Percentiles rank a stretch among this genome's conserved stretches.
Evolutionary conservation across 176 grass and related monocot genomes (phyloP).

Genomic region (barley (Hordeum vulgare)): MorexV3_pseudomolecules_assembly NC_058524.1:99673768-99674267

Average conservation of each 20-base stretch:
- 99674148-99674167: not conserved
- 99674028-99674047: not conserved
- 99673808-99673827: too few species aligned
- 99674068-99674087: not conserved
- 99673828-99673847: too few species aligned
- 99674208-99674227: not conserved
- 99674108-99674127: not conserved
- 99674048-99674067: not conserved
- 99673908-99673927: not conserved
- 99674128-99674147: not conserved
- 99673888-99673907: not conserved
- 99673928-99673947: not conserved
- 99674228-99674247: not conserved
- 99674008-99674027: not conserved
- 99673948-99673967: not conserved
- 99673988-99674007: not conserved
- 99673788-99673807: too few species aligned
- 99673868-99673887: not conserved
- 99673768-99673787: too few species aligned
- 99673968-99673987: not conserved
- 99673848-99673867: too few species aligned
- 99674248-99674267: not conserved
- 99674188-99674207: not conserved
- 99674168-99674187: not conserved
- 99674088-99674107: not conserved